A percentile compares a stretch with the other conserved stretches of the same genome.
phyloP scores from a whole-genome alignment of 2,329 filamentous ascomycete species.

The Aureobasidium musti region DNA sequence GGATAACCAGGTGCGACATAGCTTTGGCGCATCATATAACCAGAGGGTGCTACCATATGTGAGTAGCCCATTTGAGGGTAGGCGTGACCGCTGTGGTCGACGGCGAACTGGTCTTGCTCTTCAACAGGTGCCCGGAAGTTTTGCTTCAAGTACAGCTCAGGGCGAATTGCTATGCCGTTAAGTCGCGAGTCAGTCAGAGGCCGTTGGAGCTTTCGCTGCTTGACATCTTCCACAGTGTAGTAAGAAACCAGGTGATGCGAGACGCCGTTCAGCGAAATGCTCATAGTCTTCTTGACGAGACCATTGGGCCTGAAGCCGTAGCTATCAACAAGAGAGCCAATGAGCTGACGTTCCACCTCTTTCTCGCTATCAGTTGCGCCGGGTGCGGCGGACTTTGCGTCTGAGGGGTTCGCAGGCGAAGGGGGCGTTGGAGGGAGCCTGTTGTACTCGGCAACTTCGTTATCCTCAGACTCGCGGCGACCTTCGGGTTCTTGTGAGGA shows the following conservation, averaged over 20 bases:
- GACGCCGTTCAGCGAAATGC: constrained; percentile 70
- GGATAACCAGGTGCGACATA: constrained; percentile 38
- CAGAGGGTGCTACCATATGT: constrained; percentile 34
- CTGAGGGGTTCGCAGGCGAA: constrained; percentile 38
- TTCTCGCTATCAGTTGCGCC: constrained; percentile 39
- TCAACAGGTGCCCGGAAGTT: constrained; percentile 45
- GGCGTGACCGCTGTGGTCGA: constrained; percentile 40
- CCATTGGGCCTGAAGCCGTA: constrained; percentile 84
- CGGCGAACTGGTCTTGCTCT: constrained; percentile 43
- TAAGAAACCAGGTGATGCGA: constrained; percentile 88
- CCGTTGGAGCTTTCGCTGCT: constrained; percentile 58
- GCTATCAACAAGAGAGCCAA: constrained; percentile 84
- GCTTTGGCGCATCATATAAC: constrained; percentile 39
- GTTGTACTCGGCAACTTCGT: constrained; percentile 35
- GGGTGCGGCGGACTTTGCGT: constrained; percentile 37
- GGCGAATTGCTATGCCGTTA: constrained; percentile 40
- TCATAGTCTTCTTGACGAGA: constrained; percentile 91
- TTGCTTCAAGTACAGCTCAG: constrained; percentile 44
- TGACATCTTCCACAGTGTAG: constrained; percentile 80
- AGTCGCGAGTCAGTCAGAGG: constrained; percentile 59
- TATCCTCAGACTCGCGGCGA: constrained; percentile 41
- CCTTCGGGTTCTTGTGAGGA: constrained; percentile 56
- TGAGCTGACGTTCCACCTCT: constrained; percentile 61
- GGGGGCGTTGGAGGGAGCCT: constrained; percentile 42
- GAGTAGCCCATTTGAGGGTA: constrained; percentile 41